Base-by-base conservation (phyloP, 202 grass and related monocot genomes). In the Hordeum pubiflorum region DNA sequence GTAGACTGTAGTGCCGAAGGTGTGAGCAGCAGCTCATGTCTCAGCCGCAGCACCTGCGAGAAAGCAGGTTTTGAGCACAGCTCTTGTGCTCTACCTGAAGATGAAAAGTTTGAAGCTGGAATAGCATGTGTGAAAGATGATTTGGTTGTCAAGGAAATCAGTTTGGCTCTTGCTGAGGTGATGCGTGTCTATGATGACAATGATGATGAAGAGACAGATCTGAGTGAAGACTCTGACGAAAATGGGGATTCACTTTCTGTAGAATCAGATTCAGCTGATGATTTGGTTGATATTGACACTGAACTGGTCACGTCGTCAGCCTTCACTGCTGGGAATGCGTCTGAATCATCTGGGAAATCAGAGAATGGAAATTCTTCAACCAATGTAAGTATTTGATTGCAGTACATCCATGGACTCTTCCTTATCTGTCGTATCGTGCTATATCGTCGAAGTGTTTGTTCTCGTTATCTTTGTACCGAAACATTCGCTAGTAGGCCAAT, bases 21-120 rank as follows among this genome's bases (percentile, higher is more conserved):
- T 93, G 70, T 83, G 74, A 75, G 85, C 52, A 74, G 27, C 46
- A 83, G 62, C 62, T 83, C 62, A 83, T 90, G 54, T 86, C 63
- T 88, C 85, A 81, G 71, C 85, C 46, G 18, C 39, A 72, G 50
- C 80, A 75, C 56, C 76, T 86, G 24, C 33, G 32, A 52, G 32
- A 58, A 81, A 13, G 36, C 83, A 90, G 76, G 85, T 63, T 46
- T 67, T 0, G 43, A 93, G 54, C 85, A 83, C 20, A 38, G 36
- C 15, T 69, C 44, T 20, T 63, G 69, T 93, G 79, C 75, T 81
- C 44, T 39, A 63, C 59, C 27, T 8, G 71, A 79, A 81, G 34
- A 65, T 40, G 81, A 65, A 64, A 73, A 62, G 54, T 60, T 48
- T 6, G 63, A 82, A 41, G 67, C 54, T 69, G 65, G 23, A 76